These are phyloP conservation scores for Aspergillus indologenus DNA, from an alignment of 495 filamentous ascomycete species.

Conservation along the genomic window DNA sequence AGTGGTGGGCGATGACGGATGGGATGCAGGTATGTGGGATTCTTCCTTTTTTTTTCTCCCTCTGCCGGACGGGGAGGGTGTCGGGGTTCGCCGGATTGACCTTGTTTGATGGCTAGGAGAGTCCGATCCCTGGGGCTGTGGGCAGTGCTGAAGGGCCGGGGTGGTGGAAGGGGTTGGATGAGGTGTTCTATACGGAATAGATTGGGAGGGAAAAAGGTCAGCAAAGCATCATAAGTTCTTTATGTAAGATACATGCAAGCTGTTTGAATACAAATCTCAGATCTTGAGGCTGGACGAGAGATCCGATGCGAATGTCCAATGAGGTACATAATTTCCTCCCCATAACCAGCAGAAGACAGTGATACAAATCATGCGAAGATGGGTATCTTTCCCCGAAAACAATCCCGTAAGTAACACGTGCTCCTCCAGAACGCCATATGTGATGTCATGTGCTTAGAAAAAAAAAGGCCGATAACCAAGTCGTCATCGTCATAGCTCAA, in stretches of 20 bases:
- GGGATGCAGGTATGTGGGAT: slow-evolving; percentile 56
- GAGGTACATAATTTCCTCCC: not conserved
- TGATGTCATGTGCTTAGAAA: slow-evolving; percentile 7
- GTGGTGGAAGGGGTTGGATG: slow-evolving; percentile 71
- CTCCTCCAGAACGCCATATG: slow-evolving; percentile 17
- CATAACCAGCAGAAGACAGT: not conserved
- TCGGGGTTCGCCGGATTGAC: no score
- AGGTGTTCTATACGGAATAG: slow-evolving; percentile 65
- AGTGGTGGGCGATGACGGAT: slow-evolving; percentile 81
- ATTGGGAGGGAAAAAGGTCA: no score
- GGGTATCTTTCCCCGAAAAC: slow-evolving; percentile 24
- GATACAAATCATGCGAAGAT: slow-evolving; percentile 18
- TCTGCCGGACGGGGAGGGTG: no score
- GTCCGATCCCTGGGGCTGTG: slow-evolving; percentile 59
- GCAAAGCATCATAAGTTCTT: not conserved
- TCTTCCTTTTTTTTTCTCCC: not conserved
- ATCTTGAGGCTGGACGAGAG: not conserved
- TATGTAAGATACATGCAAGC: not conserved
- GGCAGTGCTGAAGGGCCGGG: slow-evolving; percentile 59
- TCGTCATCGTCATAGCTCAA: slow-evolving; percentile 17
- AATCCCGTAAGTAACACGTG: slow-evolving; percentile 12
- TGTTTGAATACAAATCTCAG: not conserved
- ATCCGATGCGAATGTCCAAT: not conserved
- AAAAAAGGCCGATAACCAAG: slow-evolving; percentile 19
- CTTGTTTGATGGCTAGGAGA: no score